A percentile compares a stretch with the other conserved stretches of the same genome.
These are phyloP conservation scores for Tetradesmus lagerheimii DNA, from an alignment of 139 green algal species.

Conservation along the genomic window DNA sequence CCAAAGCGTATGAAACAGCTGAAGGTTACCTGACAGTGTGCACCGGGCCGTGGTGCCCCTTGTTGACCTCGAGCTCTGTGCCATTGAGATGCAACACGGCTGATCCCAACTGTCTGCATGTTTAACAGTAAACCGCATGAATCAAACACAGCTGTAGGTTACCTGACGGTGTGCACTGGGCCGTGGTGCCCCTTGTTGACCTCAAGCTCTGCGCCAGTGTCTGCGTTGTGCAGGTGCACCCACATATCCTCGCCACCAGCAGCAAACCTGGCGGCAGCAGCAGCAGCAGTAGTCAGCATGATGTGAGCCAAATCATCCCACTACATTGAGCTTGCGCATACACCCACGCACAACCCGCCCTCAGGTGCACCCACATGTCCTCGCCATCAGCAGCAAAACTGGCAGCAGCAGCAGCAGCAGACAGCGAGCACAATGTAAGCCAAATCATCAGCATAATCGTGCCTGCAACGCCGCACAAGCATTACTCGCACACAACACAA, in stretches of 20 bases:
- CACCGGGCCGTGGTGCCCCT: too few relatives aligned
- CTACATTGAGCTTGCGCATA: too few relatives aligned
- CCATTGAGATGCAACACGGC: too few relatives aligned
- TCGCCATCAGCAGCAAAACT: constrained; percentile 87
- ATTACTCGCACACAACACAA: too few relatives aligned
- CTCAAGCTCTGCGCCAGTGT: constrained; percentile 85
- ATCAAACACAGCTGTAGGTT: neutral
- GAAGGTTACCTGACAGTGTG: too few relatives aligned
- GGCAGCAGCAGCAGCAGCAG: neutral
- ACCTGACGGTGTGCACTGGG: constrained; percentile 92
- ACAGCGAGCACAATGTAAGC: neutral
- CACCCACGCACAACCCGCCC: too few relatives aligned
- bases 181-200: constrained; percentile 96
- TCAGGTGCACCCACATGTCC: constrained; percentile 98
- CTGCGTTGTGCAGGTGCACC: constrained; percentile 91
- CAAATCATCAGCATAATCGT: too few relatives aligned
- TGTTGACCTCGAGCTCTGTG: too few relatives aligned
- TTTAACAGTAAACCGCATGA: neutral
- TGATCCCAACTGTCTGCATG: too few relatives aligned
- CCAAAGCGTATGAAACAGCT: too few relatives aligned
- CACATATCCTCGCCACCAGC: constrained; percentile 97
- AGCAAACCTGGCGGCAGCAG: constrained; percentile 68
- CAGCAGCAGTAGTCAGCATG: neutral
- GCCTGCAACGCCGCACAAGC: too few relatives aligned
- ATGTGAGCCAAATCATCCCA: neutral